phyloP scores from a whole-genome alignment of 1,284 basidiomycete genomes.

The Fomitiporia mediterranea region DNA sequence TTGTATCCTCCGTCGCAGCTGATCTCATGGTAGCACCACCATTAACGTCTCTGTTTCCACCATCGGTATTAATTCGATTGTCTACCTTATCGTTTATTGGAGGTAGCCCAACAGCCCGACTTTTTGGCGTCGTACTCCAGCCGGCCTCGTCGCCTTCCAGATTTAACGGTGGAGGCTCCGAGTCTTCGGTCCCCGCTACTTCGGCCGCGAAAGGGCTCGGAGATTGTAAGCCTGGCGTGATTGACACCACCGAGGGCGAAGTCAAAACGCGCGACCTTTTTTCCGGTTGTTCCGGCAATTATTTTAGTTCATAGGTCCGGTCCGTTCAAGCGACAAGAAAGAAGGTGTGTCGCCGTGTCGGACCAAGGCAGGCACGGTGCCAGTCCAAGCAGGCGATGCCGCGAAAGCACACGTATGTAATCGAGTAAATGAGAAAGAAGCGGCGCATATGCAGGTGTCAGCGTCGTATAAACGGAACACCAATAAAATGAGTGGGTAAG shows the following conservation, averaged over 20 bases:
- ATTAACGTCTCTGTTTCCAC: not conserved
- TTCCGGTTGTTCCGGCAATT: not conserved
- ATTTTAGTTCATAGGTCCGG: not conserved
- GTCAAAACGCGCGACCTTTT: constrained; percentile 10
- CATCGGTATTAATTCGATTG: not conserved
- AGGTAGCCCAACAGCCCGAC: constrained; percentile 1
- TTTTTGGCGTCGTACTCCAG: constrained; percentile 16
- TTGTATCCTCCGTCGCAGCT: not conserved
- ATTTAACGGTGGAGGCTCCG: not conserved
- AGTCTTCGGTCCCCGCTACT: not conserved
- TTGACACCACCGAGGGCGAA: constrained; percentile 15
- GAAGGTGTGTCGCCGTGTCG: not conserved
- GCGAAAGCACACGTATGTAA: not conserved
- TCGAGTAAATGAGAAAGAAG: constrained; percentile 6
- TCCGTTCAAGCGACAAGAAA: not conserved
- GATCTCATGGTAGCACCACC: not conserved
- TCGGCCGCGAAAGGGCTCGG: not conserved
- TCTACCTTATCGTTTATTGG: not conserved
- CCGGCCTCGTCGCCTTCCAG: not conserved
- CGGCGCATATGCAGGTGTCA: constrained; percentile 4
- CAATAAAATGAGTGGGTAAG: not conserved
- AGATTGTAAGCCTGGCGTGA: constrained; percentile 13
- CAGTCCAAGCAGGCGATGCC: not conserved
- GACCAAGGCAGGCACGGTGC: not conserved
- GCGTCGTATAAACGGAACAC: not conserved